Percentiles rank a stretch among this genome's conserved stretches.
These are phyloP conservation scores for Kluyveromyces siamensis DNA, from an alignment of 805 yeast species.

Conservation along the genomic window DNA sequence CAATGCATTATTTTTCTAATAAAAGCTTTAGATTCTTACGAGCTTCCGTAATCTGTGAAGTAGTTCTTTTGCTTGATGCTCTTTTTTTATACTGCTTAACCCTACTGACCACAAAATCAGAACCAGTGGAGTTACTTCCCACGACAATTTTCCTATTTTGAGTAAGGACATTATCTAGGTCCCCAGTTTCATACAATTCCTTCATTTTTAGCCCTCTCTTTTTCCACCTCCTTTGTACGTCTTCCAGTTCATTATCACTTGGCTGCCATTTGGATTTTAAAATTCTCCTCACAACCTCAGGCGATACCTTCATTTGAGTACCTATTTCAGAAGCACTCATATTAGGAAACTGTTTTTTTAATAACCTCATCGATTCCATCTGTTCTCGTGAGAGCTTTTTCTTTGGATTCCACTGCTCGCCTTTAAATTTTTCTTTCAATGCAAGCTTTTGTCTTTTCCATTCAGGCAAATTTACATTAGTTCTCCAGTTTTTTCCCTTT, in stretches of 20 bases:
- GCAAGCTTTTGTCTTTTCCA: constrained; percentile 70
- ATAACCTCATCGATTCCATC: constrained; percentile 51
- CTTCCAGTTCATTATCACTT: constrained; percentile 38
- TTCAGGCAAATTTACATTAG: constrained; percentile 36
- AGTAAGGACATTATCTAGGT: neutral
- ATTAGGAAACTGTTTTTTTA: constrained; percentile 53
- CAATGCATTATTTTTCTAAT: neutral
- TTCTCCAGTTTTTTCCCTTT: constrained; percentile 32
- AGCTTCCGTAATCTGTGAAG: neutral
- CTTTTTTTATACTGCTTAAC: neutral
- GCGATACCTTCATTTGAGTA: constrained; percentile 57
- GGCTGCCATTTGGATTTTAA: constrained; percentile 74
- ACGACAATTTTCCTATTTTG: neutral
- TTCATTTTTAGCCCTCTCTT: constrained; percentile 36
- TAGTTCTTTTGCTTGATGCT: neutral
- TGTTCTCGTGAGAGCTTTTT: constrained; percentile 59
- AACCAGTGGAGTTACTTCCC: constrained; percentile 5
- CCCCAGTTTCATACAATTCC: constrained; percentile 9
- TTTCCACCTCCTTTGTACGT: constrained; percentile 43
- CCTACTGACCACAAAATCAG: constrained; percentile 5
- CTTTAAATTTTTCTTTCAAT: constrained; percentile 49
- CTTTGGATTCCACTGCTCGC: constrained; percentile 55
- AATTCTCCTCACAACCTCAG: constrained; percentile 76
- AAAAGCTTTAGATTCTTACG: neutral
- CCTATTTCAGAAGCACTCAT: constrained; percentile 52